Base-by-base conservation (phyloP, 2,329 filamentous ascomycete species). In the Didymella arachidicola region DNA sequence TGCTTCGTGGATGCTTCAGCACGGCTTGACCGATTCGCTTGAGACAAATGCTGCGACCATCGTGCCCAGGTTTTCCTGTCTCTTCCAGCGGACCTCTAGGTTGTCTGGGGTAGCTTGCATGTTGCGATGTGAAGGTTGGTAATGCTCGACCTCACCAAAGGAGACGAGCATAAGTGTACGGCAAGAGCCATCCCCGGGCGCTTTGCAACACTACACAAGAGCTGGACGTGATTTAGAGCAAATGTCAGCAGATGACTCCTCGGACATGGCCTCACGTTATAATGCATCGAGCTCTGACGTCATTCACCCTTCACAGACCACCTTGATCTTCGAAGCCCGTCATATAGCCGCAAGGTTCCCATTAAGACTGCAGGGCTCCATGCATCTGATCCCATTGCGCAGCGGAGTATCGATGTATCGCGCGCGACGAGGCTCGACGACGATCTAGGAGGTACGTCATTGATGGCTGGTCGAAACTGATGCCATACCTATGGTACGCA, bases 1-100 rank as follows among this genome's bases (percentile, higher is more conserved):
- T 19, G 19, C 19, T 44, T 7, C 12, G 25, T n/a, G 29, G 32
- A 55, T 12, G 7, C 4, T 34, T 34, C 22, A 41, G 29, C 29
- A 14, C 44, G 25, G 53, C 34, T 49, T 19, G 29, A 36, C 53
- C 38, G n/a, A 29, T 38, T 16, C 29, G 53, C 45, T 39, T 26
- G 19, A 19, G 14, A 30, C 39, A 44, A 30, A 10, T 14, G 8
- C 32, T 54, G 38, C 43, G n/a, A 25, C 29, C 42, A 38, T 43
- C 38, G 19, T 18, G 18, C 44, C 32, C 43, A 38, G 25, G 25
- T 25, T 2, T 44, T 25, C 36, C 22, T 42, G 26, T 38, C 30
- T 45, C 46, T 56, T 50, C 10, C 25, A n/a, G 3, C n/a, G 25
- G n/a, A 34, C 25, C 18, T 22, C 4, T n/a, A 16, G n/a, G 30